Evolutionary conservation across 495 filamentous ascomycete genomes (phyloP), one percentile per base, ranked within the genome.

Genomic region (Platismatia glauca): DNA sequence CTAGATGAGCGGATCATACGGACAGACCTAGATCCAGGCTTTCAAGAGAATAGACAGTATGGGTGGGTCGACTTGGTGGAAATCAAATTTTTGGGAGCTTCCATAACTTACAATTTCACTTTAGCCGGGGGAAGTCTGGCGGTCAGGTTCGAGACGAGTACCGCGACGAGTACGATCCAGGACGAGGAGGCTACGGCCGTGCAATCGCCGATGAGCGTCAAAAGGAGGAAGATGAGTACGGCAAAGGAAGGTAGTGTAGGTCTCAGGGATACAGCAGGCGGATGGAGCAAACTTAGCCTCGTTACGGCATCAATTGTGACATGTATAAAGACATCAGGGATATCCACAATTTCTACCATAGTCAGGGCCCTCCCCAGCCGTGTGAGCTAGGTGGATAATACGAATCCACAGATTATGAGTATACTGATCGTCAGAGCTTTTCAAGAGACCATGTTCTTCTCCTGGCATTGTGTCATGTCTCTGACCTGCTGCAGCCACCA

Each of bases 131-230:
- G 66, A 97, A 96, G 73, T 95, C 90, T 60, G 94, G 94, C 61
- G 94, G 94, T 33, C 94, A 98, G 74, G 94, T 98, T 38, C 87
- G 94, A 52, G 94, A 98, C 71, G 95, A 97, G 76, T 98, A 98
- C 75, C 84, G 94, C 9, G 90, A 96, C 67, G 91, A 97, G 73
- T 97, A 86, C 70, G 94, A 98, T 69, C 91, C 95, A 22, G 94
- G 94, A 9, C 84, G 94, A 69, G 94, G 94, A 56, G 94, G 94
- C 24, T 90, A 83, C 71, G 87, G 87, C 44, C 78, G 88, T 55
- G 86, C 86, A 59, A 82, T 89, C 57, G 83, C 82, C 66, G 72
- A 79, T 16, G 84, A 86, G 66, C 77, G 85, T 61, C 72, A 82
- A 69, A 84, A 81, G 68, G 83, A 86, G 55, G 74, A 78, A 57